Conservation (phyloP, 306 rosid species). For the Lathyrus tuberosus region DNA sequence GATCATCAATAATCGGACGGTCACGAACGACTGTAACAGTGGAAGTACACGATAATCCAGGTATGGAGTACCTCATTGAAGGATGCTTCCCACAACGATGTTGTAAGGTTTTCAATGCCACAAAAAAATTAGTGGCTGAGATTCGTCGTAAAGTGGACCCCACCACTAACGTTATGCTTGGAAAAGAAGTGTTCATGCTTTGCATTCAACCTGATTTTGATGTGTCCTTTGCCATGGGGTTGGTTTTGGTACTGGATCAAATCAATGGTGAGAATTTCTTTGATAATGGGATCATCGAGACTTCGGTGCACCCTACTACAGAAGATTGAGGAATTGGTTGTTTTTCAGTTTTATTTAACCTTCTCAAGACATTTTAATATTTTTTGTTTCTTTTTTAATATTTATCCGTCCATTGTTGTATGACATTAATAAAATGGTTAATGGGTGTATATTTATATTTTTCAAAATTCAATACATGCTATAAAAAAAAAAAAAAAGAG, state of each 20-base stretch:
- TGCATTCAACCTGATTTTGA: constrained; percentile 79
- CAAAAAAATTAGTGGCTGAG: constrained; percentile 71
- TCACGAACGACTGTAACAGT: constrained; percentile 65
- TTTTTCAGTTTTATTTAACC: background rate
- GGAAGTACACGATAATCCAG: constrained; percentile 56
- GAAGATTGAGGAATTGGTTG: constrained; percentile 33
- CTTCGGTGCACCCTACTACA: constrained; percentile 50
- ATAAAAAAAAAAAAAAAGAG: too few species aligned
- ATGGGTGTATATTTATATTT: background rate
- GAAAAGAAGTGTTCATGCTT: constrained; percentile 85
- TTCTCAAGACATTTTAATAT: background rate
- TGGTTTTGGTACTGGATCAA: constrained; percentile 84
- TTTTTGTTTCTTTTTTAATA: background rate
- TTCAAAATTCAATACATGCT: background rate
- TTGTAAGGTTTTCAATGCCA: constrained; percentile 57
- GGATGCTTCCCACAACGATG: constrained; percentile 69
- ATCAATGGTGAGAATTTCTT: constrained; percentile 60
- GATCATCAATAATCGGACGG: constrained; percentile 89
- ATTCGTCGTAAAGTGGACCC: constrained; percentile 86
- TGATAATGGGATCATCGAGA: constrained; percentile 28
- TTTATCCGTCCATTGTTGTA: background rate
- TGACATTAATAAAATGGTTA: constrained; percentile 8
- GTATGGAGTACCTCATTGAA: constrained; percentile 74
- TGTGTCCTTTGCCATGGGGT: constrained; percentile 85
- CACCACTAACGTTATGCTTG: constrained; percentile 79